Evolutionary conservation across 2,329 filamentous ascomycete genomes (phyloP).

Genomic region (Taxawa tesnikishii): DNA sequence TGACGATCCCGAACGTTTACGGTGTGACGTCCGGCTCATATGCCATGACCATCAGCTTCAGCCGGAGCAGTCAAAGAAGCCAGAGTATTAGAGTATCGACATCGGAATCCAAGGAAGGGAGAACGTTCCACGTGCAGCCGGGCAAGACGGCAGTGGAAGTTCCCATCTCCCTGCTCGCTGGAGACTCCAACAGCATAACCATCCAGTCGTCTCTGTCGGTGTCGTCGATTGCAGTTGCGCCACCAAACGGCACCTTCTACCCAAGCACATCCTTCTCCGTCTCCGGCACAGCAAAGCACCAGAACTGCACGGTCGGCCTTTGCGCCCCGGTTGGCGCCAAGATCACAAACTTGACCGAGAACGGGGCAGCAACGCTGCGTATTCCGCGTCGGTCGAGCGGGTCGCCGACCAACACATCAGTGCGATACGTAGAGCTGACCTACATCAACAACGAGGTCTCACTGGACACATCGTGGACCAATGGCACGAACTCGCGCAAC

Average conservation of each 20-base stretch:
- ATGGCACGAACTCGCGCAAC: constrained; percentile 37
- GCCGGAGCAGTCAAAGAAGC: too few relatives aligned
- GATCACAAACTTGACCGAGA: constrained; percentile 24
- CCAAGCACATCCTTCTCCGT: constrained; percentile 24
- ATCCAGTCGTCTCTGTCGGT: background rate
- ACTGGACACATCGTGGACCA: constrained; percentile 28
- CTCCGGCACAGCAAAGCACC: constrained; percentile 21
- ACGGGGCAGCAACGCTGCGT: constrained; percentile 19
- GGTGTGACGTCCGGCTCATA: too few relatives aligned
- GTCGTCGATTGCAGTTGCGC: background rate
- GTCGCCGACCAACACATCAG: constrained; percentile 16
- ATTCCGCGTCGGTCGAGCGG: constrained; percentile 22
- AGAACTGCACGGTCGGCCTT: constrained; percentile 23
- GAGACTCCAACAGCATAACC: constrained; percentile 1
- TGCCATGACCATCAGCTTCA: too few relatives aligned
- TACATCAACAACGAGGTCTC: constrained; percentile 42
- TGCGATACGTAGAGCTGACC: constrained; percentile 33
- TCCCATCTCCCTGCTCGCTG: constrained; percentile 1
- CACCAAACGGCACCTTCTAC: constrained; percentile 26
- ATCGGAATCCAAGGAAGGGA: too few relatives aligned
- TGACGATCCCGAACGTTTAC: too few relatives aligned
- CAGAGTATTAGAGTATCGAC: too few relatives aligned
- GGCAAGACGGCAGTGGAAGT: too few relatives aligned
- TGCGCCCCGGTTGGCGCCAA: constrained; percentile 34
- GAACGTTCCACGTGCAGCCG: too few relatives aligned